Evolutionary conservation across 257 asterid species (phyloP).

Genomic region (Rehmannia glutinosa): DNA sequence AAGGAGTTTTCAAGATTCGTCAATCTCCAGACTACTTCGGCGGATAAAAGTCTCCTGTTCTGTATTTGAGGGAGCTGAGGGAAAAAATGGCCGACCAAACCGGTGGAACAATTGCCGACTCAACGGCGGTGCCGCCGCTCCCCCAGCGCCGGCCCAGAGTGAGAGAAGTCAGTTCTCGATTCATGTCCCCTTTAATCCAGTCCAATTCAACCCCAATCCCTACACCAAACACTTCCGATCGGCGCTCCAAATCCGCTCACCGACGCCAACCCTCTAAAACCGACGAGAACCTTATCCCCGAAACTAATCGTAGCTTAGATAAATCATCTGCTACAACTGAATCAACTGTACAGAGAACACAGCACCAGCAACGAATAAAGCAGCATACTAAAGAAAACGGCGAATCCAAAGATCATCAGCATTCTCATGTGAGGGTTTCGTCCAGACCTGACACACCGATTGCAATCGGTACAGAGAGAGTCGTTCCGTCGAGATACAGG

Average conservation of each 20-base stretch:
- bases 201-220: slow-evolving; percentile 34
- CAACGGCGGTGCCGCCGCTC: slow-evolving; percentile 25
- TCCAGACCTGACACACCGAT: slow-evolving; percentile 64
- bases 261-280: slow-evolving; percentile 26
- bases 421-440: slow-evolving; percentile 23
- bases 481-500: slow-evolving; percentile 64
- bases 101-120: slow-evolving; percentile 7
- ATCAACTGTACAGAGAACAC: slow-evolving; percentile 24
- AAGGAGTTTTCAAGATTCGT: neutral
- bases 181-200: slow-evolving; percentile 40
- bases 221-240: slow-evolving; percentile 26
- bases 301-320: slow-evolving; percentile 8
- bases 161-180: slow-evolving; percentile 43
- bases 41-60: neutral
- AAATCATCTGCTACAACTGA: slow-evolving; percentile 5
- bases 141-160: slow-evolving; percentile 41
- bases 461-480: slow-evolving; percentile 36
- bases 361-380: slow-evolving; percentile 21
- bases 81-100: slow-evolving; percentile 21
- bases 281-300: slow-evolving; percentile 29
- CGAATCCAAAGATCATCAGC: slow-evolving; percentile 28
- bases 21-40: neutral
- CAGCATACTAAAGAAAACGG: slow-evolving; percentile 27
- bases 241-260: slow-evolving; percentile 30
- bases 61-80: neutral